A percentile compares a stretch with the other conserved stretches of the same genome.
phyloP scores from a whole-genome alignment of 1,284 basidiomycete species.

The Puccinia novopanici region DNA sequence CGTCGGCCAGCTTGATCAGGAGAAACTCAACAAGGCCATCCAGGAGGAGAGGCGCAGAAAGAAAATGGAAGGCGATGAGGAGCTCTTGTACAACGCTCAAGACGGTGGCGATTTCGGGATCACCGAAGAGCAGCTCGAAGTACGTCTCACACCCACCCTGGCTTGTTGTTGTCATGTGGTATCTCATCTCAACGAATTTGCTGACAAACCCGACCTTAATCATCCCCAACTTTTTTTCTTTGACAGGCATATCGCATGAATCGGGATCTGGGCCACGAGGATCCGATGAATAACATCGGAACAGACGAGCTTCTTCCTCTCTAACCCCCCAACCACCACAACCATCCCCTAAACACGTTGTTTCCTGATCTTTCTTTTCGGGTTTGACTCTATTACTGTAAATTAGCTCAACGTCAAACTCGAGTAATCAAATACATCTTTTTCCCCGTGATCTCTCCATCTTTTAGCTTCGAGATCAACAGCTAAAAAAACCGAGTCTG shows the following conservation, averaged over 20 bases:
- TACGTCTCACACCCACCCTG: constrained; percentile 63
- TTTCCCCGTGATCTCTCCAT: no score
- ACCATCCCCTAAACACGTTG: neutral
- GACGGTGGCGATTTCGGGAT: constrained; percentile 60
- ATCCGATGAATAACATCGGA: constrained; percentile 84
- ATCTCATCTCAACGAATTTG: constrained; percentile 74
- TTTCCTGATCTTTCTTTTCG: neutral
- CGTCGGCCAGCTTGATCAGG: constrained; percentile 73
- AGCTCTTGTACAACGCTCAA: constrained; percentile 61
- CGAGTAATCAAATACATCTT: neutral
- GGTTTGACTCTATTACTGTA: neutral
- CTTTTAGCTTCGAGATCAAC: neutral
- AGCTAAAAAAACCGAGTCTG: no score
- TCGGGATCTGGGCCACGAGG: constrained; percentile 67
- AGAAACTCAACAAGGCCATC: constrained; percentile 70
- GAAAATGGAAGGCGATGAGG: constrained; percentile 65
- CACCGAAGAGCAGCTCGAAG: constrained; percentile 64
- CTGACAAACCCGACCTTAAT: constrained; percentile 70
- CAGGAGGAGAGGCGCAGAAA: constrained; percentile 77
- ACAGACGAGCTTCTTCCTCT: constrained; percentile 62
- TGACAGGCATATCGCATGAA: constrained; percentile 81
- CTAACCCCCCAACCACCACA: constrained; percentile 32
- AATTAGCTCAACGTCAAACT: neutral
- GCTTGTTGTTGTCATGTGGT: constrained; percentile 60
- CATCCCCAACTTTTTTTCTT: constrained; percentile 50